phyloP scores from a whole-genome alignment of 768 basidiomycete species.

The Leccinellum luteum region DNA sequence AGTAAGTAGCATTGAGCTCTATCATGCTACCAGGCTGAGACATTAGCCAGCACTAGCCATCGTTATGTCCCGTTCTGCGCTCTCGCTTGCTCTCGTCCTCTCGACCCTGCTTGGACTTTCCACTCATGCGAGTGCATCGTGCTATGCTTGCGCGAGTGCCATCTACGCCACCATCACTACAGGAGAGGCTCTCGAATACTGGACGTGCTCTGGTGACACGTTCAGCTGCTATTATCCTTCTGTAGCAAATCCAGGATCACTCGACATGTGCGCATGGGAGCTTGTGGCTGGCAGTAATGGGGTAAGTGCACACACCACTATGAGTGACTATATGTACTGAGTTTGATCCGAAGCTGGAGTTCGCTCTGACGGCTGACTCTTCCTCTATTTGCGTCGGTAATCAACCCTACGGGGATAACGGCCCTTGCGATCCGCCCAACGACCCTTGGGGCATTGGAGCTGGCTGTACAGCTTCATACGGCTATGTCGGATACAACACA shows the following conservation, averaged over 20 bases:
- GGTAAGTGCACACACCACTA: neutral
- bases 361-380: neutral
- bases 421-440: neutral
- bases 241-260: constrained; percentile 9
- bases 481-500: too few species aligned
- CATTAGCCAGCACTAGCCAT: neutral
- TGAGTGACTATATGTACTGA: neutral
- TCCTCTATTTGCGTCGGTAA: constrained; percentile 3
- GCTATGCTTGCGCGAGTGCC: constrained; percentile 1
- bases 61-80: neutral
- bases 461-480: constrained; percentile 1
- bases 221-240: constrained; percentile 13
- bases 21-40: too few species aligned
- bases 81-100: neutral
- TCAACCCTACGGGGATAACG: constrained; percentile 1
- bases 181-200: constrained; percentile 8
- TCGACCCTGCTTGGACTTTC: constrained; percentile 2
- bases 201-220: constrained; percentile 8
- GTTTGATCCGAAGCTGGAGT: neutral
- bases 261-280: constrained; percentile 4
- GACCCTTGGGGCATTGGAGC: constrained; percentile 2
- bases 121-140: neutral
- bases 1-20: neutral
- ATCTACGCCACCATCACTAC: constrained; percentile 1
- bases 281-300: neutral